These are phyloP conservation scores for Gymnopilus dilepis DNA, from an alignment of 768 basidiomycete species.

Conservation along the genomic window DNA sequence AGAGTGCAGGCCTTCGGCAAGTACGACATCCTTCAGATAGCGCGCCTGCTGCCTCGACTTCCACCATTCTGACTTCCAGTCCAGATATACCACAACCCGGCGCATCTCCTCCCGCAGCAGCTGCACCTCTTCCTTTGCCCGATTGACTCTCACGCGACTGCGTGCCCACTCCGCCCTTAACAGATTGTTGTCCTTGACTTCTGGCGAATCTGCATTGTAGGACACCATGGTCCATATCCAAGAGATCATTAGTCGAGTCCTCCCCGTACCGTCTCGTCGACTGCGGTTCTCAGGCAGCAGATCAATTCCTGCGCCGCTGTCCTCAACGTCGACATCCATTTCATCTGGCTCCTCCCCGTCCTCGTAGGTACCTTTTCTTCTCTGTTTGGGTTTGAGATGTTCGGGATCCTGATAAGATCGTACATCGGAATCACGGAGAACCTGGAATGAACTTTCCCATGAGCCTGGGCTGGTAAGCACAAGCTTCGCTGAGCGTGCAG, in stretches of 20 bases:
- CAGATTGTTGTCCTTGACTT: neutral
- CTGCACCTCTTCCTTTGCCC: neutral
- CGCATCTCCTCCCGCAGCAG: no score
- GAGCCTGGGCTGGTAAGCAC: neutral
- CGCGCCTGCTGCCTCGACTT: neutral
- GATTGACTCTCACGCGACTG: neutral
- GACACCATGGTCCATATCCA: slow-evolving; percentile 10
- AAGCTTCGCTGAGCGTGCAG: neutral
- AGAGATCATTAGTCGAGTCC: slow-evolving; percentile 5
- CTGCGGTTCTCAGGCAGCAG: slow-evolving; percentile 1
- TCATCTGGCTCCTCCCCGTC: neutral
- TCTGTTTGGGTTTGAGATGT: no score
- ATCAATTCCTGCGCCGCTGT: neutral
- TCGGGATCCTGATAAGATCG: no score
- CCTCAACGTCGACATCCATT: neutral
- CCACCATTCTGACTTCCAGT: slow-evolving; percentile 3
- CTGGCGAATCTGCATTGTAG: neutral
- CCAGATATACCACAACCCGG: neutral
- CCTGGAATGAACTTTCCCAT: neutral
- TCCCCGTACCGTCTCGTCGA: slow-evolving; percentile 5
- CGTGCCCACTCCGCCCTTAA: neutral
- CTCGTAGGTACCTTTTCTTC: no score
- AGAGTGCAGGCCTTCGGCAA: neutral
- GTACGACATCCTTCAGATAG: neutral
- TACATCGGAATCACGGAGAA: neutral